Evolutionary conservation across 805 yeast genomes (phyloP).

Genomic region (Saccharomycopsis sp.): DNA sequence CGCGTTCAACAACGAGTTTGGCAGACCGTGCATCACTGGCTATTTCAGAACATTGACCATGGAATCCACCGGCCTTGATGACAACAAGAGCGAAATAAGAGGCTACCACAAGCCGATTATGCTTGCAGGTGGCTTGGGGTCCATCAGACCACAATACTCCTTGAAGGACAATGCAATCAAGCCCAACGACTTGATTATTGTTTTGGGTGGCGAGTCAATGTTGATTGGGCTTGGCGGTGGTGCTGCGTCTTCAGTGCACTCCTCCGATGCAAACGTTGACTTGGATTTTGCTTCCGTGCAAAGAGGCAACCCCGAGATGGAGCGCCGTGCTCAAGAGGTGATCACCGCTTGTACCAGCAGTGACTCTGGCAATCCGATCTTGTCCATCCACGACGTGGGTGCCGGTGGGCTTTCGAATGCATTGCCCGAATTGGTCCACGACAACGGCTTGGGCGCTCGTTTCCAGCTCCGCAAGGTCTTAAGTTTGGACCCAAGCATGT

Average conservation of each 20-base stretch:
- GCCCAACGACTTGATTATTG: slow-evolving; percentile 86
- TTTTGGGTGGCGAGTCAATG: slow-evolving; percentile 96
- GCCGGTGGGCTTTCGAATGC: slow-evolving; percentile 99
- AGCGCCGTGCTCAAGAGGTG: slow-evolving; percentile 97
- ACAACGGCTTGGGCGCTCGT: slow-evolving; percentile 87
- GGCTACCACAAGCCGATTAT: slow-evolving; percentile 99
- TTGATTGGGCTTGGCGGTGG: slow-evolving; percentile 99
- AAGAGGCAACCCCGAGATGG: slow-evolving; percentile 99
- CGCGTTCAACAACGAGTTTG: slow-evolving; percentile 96
- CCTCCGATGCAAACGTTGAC: slow-evolving; percentile 93
- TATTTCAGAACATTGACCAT: slow-evolving; percentile 94
- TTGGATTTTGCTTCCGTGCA: slow-evolving; percentile 98
- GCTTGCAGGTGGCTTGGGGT: slow-evolving; percentile 99
- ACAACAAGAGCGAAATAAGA: slow-evolving; percentile 65
- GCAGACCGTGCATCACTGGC: slow-evolving; percentile 95
- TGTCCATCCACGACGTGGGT: slow-evolving; percentile 97
- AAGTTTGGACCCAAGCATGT: slow-evolving; percentile 93
- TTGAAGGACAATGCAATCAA: slow-evolving; percentile 80
- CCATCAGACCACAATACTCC: slow-evolving; percentile 88
- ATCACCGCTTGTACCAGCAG: slow-evolving; percentile 87
- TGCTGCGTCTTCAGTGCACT: slow-evolving; percentile 95
- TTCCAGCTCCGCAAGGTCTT: slow-evolving; percentile 88
- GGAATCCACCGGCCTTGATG: slow-evolving; percentile 49
- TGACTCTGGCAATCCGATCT: slow-evolving; percentile 72
- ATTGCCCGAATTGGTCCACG: slow-evolving; percentile 94